Evolutionary conservation across 164 flowering plant genomes (phyloP).

Genomic region (Annona cherimola): DNA sequence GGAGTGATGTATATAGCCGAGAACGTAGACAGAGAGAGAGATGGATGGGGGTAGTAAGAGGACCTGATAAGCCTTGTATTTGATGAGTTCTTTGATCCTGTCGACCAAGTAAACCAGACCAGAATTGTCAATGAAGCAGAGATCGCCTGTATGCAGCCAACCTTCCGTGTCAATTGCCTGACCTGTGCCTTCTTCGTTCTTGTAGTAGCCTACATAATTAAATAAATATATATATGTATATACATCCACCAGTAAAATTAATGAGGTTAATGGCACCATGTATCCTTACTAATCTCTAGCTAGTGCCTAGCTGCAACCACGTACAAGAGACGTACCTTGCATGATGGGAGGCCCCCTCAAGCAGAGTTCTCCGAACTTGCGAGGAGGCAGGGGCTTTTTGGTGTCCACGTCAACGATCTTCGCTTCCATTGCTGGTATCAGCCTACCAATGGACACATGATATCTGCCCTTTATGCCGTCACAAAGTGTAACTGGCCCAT

Average conservation of each 20-base stretch:
- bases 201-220: slow-evolving; percentile 19
- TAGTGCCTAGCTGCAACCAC: too few species aligned
- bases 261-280: too few species aligned
- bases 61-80: slow-evolving; percentile 34
- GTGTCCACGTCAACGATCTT: slow-evolving; percentile 52
- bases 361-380: slow-evolving; percentile 64
- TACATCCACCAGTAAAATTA: too few species aligned
- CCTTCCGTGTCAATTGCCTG: slow-evolving; percentile 24
- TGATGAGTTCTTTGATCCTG: slow-evolving; percentile 31
- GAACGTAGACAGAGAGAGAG: slow-evolving; percentile 3
- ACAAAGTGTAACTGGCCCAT: slow-evolving; percentile 73
- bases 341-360: slow-evolving; percentile 58
- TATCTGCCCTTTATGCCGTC: slow-evolving; percentile 42
- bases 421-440: slow-evolving; percentile 75
- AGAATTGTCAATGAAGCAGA: slow-evolving; percentile 21
- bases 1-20: neutral
- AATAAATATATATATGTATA: too few species aligned
- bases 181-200: slow-evolving; percentile 18
- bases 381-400: slow-evolving; percentile 56
- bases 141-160: slow-evolving; percentile 31
- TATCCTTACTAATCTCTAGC: too few species aligned
- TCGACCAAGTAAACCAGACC: slow-evolving; percentile 27
- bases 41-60: slow-evolving; percentile 1
- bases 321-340: slow-evolving; percentile 46
- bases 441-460: slow-evolving; percentile 56